Conservation (phyloP, 2,329 filamentous ascomycete genomes). For the Alternaria gansuensis region DNA sequence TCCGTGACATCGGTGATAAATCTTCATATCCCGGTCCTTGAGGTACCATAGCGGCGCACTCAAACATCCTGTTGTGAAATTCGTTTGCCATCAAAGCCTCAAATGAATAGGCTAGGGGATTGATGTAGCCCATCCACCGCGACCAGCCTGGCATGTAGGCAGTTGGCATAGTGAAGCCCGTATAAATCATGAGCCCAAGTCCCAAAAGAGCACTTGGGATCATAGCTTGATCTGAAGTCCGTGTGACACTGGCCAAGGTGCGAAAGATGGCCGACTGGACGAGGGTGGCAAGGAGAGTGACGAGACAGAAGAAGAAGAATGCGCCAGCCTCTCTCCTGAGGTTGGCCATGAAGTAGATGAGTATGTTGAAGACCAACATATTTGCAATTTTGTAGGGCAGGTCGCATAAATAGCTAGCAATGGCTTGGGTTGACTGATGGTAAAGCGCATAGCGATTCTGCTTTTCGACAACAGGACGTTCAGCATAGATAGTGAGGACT, state of each 20-base stretch:
- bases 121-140: constrained; percentile 82
- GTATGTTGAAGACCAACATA: constrained; percentile 77
- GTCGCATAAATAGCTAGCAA: constrained; percentile 85
- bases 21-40: constrained; percentile 51
- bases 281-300: constrained; percentile 76
- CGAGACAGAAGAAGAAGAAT: constrained; percentile 87
- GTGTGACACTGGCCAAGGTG: constrained; percentile 77
- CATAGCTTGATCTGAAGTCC: constrained; percentile 68
- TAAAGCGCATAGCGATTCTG: constrained; percentile 89
- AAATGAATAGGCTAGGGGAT: constrained; percentile 82
- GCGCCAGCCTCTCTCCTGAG: constrained; percentile 74
- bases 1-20: constrained; percentile 39
- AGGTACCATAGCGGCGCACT: constrained; percentile 58
- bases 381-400: constrained; percentile 82
- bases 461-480: constrained; percentile 92
- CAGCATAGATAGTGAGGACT: constrained; percentile 84
- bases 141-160: constrained; percentile 80
- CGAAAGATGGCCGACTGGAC: constrained; percentile 89
- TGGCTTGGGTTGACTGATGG: constrained; percentile 87
- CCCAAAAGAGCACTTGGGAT: constrained; percentile 67
- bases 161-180: constrained; percentile 69
- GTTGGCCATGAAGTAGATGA: constrained; percentile 87
- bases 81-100: constrained; percentile 85
- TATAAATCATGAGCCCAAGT: constrained; percentile 71
- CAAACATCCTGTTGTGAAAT: constrained; percentile 71